phyloP scores from a whole-genome alignment of 176 grass and related monocot species.

The Musa troglodytarum region DNA sequence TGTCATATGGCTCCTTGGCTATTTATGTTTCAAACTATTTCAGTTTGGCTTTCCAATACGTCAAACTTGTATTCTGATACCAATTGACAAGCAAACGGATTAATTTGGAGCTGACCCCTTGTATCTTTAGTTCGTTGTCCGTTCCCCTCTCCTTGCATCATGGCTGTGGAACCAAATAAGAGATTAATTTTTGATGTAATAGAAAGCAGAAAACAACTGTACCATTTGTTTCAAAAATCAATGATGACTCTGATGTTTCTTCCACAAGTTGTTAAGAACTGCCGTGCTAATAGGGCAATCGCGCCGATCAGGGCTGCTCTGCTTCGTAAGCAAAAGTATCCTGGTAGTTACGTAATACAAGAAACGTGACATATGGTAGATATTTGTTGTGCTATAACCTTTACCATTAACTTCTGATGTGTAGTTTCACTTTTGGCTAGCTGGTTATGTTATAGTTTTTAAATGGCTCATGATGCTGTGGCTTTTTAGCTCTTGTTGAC shows the following conservation, averaged over 20 bases:
- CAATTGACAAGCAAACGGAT: too few species aligned
- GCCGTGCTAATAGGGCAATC: too few species aligned
- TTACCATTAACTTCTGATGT: neutral
- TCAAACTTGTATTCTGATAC: too few species aligned
- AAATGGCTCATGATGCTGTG: conserved; percentile 25
- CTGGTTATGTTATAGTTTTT: neutral
- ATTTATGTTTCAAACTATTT: too few species aligned
- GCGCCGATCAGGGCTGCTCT: too few species aligned
- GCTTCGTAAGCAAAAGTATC: too few species aligned
- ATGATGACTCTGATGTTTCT: neutral
- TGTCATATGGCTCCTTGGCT: too few species aligned
- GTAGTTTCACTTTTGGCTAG: neutral
- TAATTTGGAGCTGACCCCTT: neutral
- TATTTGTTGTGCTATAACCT: too few species aligned
- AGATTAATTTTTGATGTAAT: neutral
- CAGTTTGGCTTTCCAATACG: too few species aligned
- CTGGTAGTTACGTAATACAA: too few species aligned
- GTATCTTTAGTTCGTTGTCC: neutral
- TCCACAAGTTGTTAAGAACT: too few species aligned
- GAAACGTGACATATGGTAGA: too few species aligned
- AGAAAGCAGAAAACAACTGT: neutral
- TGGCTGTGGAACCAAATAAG: neutral
- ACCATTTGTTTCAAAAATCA: neutral
- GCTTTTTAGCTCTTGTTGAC: conserved; percentile 79
- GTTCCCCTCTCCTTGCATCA: neutral